Conservation (phyloP, 2,329 filamentous ascomycete genomes). For the Aspergillus oerlinghausenensis region DNA sequence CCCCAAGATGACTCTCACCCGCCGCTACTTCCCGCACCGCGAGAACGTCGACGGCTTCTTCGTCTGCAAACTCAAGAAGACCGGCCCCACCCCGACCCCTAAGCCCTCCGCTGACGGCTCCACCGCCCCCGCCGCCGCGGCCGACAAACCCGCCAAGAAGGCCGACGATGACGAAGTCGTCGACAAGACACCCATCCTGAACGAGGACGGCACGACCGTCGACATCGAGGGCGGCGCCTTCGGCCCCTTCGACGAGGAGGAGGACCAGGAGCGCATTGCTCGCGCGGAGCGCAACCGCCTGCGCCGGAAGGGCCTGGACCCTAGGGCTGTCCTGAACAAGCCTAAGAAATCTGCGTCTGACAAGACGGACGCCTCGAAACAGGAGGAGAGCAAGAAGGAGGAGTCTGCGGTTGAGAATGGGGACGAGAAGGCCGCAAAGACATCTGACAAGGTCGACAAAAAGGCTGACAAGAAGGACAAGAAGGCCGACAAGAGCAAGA, state of each 20-base stretch:
- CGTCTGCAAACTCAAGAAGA: conserved; percentile 96
- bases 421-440: conserved; percentile 13
- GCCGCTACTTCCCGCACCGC: conserved; percentile 82
- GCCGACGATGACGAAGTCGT: conserved; percentile 46
- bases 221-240: conserved; percentile 52
- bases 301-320: conserved; percentile 69
- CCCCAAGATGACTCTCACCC: conserved; percentile 72
- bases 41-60: conserved; percentile 99
- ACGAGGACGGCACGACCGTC: conserved; percentile 29
- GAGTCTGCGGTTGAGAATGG: conserved; percentile 16
- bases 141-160: conserved; percentile 14
- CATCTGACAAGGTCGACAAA: conserved; percentile 20
- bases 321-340: conserved; percentile 51
- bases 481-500: conserved; percentile 3
- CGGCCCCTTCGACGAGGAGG: conserved; percentile 69
- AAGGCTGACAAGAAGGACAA: conserved; percentile 17
- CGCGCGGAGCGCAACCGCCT: conserved; percentile 69
- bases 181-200: conserved; percentile 65
- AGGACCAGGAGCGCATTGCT: conserved; percentile 67
- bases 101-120: conserved; percentile 20
- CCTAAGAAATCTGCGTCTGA: conserved; percentile 24
- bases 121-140: conserved; percentile 20
- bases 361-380: conserved; percentile 15
- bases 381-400: conserved; percentile 15
- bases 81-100: conserved; percentile 62